Evolutionary conservation across 1,284 basidiomycete genomes (phyloP).

Genomic region (Puccinia polysora): DNA sequence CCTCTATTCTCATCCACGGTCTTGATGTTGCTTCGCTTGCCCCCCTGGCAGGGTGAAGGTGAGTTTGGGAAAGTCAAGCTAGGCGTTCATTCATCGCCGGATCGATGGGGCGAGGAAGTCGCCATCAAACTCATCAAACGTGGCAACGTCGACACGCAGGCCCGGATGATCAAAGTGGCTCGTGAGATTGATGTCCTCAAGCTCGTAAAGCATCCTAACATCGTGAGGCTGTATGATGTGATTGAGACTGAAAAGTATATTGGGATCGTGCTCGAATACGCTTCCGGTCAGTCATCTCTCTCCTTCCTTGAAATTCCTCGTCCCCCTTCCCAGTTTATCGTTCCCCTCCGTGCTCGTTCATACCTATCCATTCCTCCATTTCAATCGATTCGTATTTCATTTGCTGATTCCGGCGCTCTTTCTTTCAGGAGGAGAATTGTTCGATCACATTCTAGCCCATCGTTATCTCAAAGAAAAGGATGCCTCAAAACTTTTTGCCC

Average conservation of each 20-base stretch:
- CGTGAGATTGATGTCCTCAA: conserved; percentile 94
- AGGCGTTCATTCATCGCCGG: conserved; percentile 69
- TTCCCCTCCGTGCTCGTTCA: neutral
- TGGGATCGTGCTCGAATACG: conserved; percentile 97
- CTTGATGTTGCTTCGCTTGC: neutral
- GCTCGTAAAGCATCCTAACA: conserved; percentile 96
- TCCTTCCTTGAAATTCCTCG: too few species aligned
- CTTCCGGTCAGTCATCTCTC: conserved; percentile 61
- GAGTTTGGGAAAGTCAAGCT: conserved; percentile 99
- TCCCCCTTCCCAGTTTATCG: neutral
- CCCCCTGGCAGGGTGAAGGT: conserved; percentile 64
- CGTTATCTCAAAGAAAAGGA: conserved; percentile 93
- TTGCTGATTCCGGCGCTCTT: neutral
- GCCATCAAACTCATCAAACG: conserved; percentile 96
- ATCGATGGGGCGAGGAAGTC: conserved; percentile 91
- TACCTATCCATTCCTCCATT: conserved; percentile 1
- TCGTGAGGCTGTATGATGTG: conserved; percentile 95
- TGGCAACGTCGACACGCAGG: conserved; percentile 80
- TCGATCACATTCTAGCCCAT: conserved; percentile 98
- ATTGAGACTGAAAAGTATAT: conserved; percentile 99
- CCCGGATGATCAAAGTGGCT: conserved; percentile 90
- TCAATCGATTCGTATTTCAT: neutral
- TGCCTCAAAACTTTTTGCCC: conserved; percentile 91
- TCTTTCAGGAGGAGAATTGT: conserved; percentile 78
- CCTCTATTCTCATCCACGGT: neutral